Conservation (phyloP, 1,139 yeast genomes). For the Kurtzmaniella quercitrusa region DNA sequence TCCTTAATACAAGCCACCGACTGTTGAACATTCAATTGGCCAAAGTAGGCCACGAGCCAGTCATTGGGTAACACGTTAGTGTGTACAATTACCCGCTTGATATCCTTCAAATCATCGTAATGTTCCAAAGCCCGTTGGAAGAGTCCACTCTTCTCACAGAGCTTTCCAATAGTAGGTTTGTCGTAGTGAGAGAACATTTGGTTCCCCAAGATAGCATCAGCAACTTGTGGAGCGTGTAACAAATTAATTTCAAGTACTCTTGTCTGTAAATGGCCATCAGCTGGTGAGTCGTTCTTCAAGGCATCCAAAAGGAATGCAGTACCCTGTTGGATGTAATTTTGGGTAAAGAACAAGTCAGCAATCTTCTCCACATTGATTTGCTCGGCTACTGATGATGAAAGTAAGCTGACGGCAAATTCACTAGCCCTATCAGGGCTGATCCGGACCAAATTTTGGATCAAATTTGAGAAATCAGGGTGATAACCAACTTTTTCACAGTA, state of each 20-base stretch:
- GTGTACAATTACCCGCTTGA: constrained; percentile 90
- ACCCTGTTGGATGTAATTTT: constrained; percentile 94
- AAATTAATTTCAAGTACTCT: constrained; percentile 89
- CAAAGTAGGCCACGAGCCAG: constrained; percentile 91
- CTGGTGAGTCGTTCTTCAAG: constrained; percentile 87
- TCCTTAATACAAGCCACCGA: constrained; percentile 84
- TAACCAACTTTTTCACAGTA: constrained; percentile 87
- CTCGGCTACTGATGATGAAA: constrained; percentile 57
- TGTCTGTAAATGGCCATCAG: constrained; percentile 95
- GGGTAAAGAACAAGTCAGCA: constrained; percentile 92
- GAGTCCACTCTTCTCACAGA: constrained; percentile 92
- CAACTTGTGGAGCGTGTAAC: constrained; percentile 97
- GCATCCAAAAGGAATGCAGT: constrained; percentile 98
- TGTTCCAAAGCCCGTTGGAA: constrained; percentile 94
- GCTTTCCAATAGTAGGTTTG: constrained; percentile 84
- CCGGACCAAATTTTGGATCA: constrained; percentile 87
- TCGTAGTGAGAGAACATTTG: constrained; percentile 95
- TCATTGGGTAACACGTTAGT: constrained; percentile 84
- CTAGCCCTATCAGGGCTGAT: constrained; percentile 97
- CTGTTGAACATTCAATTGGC: constrained; percentile 92
- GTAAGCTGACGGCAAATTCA: constrained; percentile 88
- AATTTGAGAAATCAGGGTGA: constrained; percentile 84
- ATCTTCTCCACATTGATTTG: constrained; percentile 77
- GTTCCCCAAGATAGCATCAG: constrained; percentile 96
- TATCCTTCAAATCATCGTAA: constrained; percentile 90